Percentiles rank a stretch among this genome's conserved stretches.
Evolutionary conservation across 2,329 filamentous ascomycete genomes (phyloP).

Genomic region (Albophoma yamanashiensis): DNA sequence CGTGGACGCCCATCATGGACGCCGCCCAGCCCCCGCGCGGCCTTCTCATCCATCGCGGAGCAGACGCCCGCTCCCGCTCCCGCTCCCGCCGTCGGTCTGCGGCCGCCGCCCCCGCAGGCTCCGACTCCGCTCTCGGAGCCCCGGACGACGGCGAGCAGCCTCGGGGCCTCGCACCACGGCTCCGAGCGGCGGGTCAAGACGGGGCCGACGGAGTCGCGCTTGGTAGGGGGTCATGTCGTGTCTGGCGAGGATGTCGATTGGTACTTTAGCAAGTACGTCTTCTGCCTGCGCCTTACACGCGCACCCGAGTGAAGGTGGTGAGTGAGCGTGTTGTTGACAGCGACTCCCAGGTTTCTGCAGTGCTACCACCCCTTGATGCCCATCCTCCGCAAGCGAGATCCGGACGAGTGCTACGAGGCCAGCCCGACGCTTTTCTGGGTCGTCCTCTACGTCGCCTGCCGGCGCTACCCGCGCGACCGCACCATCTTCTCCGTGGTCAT

Average conservation of each 20-base stretch:
- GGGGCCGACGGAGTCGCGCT: slow-evolving; percentile 26
- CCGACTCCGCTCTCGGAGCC: slow-evolving; percentile 16
- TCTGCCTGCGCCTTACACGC: too few species aligned
- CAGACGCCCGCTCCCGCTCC: slow-evolving; percentile 3
- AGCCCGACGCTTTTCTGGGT: slow-evolving; percentile 42
- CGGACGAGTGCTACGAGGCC: slow-evolving; percentile 38
- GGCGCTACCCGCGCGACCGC: slow-evolving; percentile 34
- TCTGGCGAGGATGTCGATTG: slow-evolving; percentile 42
- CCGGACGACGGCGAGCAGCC: slow-evolving; percentile 10
- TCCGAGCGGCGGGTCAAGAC: slow-evolving; percentile 10
- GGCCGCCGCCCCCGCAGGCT: slow-evolving; percentile 5
- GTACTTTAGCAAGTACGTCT: slow-evolving; percentile 39
- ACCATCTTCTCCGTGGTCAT: slow-evolving; percentile 32
- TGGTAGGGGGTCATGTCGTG: slow-evolving; percentile 35
- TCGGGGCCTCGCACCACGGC: slow-evolving; percentile 5
- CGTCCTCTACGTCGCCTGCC: slow-evolving; percentile 38
- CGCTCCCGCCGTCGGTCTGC: slow-evolving; percentile 4
- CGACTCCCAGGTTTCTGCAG: slow-evolving; percentile 32
- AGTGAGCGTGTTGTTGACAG: not conserved
- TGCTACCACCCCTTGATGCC: slow-evolving; percentile 43
- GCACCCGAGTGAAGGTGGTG: not conserved
- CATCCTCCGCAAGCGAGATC: slow-evolving; percentile 35
- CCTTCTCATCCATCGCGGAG: slow-evolving; percentile 12
- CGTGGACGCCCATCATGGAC: slow-evolving; percentile 13
- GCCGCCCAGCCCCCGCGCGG: slow-evolving; percentile 16